These are phyloP conservation scores for Gamarada debralockiae DNA, from an alignment of 495 filamentous ascomycete species.

Conservation along the genomic window DNA sequence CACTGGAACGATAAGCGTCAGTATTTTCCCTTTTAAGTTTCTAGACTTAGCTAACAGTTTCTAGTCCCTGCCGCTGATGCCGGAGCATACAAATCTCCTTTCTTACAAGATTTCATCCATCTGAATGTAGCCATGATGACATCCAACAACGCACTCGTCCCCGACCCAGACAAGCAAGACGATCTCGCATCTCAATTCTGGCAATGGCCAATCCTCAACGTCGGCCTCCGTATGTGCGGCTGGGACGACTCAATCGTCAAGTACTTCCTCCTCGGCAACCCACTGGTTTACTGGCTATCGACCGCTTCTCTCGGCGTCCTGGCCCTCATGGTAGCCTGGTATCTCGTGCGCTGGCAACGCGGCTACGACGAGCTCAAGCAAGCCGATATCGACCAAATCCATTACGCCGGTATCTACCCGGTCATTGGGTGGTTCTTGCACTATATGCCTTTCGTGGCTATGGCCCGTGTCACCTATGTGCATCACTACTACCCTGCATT, in stretches of 20 bases:
- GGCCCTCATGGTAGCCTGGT: slow-evolving; percentile 69
- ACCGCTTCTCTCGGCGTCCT: slow-evolving; percentile 74
- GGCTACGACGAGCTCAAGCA: slow-evolving; percentile 82
- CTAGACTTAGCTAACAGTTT: slow-evolving; percentile 10
- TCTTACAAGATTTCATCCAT: slow-evolving; percentile 94
- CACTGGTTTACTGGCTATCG: slow-evolving; percentile 91
- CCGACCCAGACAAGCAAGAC: slow-evolving; percentile 98
- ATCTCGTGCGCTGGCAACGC: slow-evolving; percentile 92
- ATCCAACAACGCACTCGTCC: slow-evolving; percentile 96
- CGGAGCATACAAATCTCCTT: slow-evolving; percentile 92
- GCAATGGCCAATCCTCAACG: slow-evolving; percentile 97
- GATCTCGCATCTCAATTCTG: slow-evolving; percentile 95
- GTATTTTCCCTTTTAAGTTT: slow-evolving; percentile 28
- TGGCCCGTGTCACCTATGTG: slow-evolving; percentile 98
- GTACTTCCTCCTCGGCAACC: slow-evolving; percentile 97
- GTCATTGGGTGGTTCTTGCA: slow-evolving; percentile 93
- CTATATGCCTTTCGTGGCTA: slow-evolving; percentile 91
- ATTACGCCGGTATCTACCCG: slow-evolving; percentile 90
- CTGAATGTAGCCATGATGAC: slow-evolving; percentile 99
- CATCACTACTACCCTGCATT: slow-evolving; percentile 99
- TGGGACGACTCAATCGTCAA: slow-evolving; percentile 96
- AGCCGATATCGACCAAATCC: slow-evolving; percentile 82
- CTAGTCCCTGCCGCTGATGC: slow-evolving; percentile 87
- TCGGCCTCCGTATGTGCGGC: slow-evolving; percentile 95
- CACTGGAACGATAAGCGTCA: slow-evolving; percentile 92